Base-by-base conservation (phyloP, 305 asterid genomes). In the Solanum hybrid region DNA sequence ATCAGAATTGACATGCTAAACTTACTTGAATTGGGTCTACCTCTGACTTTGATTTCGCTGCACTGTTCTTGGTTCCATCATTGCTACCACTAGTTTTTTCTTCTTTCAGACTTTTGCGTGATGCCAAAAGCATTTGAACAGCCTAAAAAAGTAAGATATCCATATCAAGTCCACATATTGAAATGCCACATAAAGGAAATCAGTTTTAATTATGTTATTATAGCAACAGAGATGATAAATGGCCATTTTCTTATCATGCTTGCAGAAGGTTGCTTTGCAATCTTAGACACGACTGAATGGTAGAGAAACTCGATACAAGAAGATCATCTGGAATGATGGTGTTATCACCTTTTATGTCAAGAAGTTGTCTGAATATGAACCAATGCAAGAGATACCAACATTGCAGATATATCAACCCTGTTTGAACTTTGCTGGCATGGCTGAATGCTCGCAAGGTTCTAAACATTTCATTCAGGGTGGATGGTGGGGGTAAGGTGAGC, bases 1-100 rank as follows among this genome's bases (percentile, higher is more conserved):
- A 31, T 56, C 87, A 84, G 42, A 51, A 46, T 17, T 84, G 40
- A 51, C 73, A 51, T 72, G 84, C 89, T 87, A 86, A 86, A 92
- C 98, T 93, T 91, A 96, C 99, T 94, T 95, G 99, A 91, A 97
- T 89, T 71, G 95, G 97, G 92, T 97, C 99, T 86, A 94, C 93
- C 86, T 92, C 92, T 42, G 93, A 91, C 86, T 87, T 92, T 73
- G 89, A 85, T 27, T 89, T 94, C 88, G 17, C 78, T 40, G 88
- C 88, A 84, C 89, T 88, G 87, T 91, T 91, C 85, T 60, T 89
- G 78, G 91, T 86, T 88, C 86, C 90, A 86, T 87, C 92, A 90
- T 75, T 77, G 86, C 88, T 92, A 76, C 90, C 89, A 66, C 80
- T 34, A 85, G 93, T 78, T 81, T 90, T 95, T 91, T 93, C 98